A percentile compares a stretch with the other conserved stretches of the same genome.
These are phyloP conservation scores for Fraxinus latifolia DNA, from an alignment of 305 asterid genomes.

Conservation along the genomic window DNA sequence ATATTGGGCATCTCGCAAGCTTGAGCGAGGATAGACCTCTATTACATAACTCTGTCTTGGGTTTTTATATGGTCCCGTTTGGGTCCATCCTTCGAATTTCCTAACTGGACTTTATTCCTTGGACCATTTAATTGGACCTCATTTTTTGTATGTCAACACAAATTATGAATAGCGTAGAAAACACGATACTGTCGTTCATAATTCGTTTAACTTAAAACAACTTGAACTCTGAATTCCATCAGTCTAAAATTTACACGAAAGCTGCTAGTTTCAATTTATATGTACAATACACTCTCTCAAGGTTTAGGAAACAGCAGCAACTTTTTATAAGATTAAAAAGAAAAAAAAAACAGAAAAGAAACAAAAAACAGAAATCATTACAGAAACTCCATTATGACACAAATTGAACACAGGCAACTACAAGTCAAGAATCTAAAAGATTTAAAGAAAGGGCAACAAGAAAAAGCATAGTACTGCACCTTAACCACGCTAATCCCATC, in stretches of 20 bases:
- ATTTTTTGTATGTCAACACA: too few species aligned
- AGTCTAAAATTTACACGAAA: background rate
- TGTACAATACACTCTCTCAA: background rate
- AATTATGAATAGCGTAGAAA: background rate
- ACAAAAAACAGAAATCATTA: background rate
- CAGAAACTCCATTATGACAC: constrained; percentile 1
- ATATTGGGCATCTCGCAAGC: too few species aligned
- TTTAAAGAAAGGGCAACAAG: constrained; percentile 19
- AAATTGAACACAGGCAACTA: constrained; percentile 21
- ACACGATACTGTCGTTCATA: background rate
- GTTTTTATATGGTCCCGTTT: too few species aligned
- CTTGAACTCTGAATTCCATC: background rate
- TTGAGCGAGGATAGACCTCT: too few species aligned
- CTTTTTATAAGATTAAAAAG: background rate
- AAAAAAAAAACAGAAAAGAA: too few species aligned
- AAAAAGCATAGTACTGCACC: constrained; percentile 10
- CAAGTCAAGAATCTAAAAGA: constrained; percentile 5
- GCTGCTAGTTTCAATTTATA: background rate
- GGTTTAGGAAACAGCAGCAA: background rate
- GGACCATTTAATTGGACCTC: too few species aligned
- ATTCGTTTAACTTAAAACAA: background rate
- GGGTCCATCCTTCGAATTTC: too few species aligned
- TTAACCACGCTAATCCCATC: constrained; percentile 28
- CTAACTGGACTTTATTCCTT: too few species aligned
- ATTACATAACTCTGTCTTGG: too few species aligned